phyloP scores from a whole-genome alignment of 2,329 filamentous ascomycete species.

The Xylaria sp. region DNA sequence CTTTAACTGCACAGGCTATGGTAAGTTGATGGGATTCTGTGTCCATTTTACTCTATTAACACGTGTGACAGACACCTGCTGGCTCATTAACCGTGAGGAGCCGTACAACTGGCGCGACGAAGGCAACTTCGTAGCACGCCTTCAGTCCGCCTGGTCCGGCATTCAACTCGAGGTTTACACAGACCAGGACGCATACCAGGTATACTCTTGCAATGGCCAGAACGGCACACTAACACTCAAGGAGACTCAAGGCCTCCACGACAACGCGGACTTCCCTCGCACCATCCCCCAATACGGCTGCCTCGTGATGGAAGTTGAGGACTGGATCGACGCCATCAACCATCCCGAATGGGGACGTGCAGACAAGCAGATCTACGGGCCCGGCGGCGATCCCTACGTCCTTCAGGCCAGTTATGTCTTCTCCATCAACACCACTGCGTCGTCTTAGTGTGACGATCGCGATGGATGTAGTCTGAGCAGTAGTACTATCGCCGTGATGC shows the following conservation, averaged over 20 bases:
- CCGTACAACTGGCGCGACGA: constrained; percentile 71
- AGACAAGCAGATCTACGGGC: constrained; percentile 67
- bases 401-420: constrained; percentile 71
- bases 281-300: constrained; percentile 82
- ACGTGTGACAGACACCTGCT: constrained; percentile 68
- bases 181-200: constrained; percentile 87
- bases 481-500: background rate
- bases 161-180: constrained; percentile 84
- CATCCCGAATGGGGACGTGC: constrained; percentile 84
- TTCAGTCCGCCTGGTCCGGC: constrained; percentile 80
- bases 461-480: constrained; percentile 5
- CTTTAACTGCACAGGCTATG: constrained; percentile 83
- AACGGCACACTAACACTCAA: constrained; percentile 78
- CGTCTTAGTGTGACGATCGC: constrained; percentile 40
- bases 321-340: constrained; percentile 95
- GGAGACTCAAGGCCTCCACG: constrained; percentile 72
- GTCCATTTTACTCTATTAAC: background rate
- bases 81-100: constrained; percentile 70
- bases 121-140: constrained; percentile 67
- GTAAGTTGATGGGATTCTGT: constrained; percentile 55
- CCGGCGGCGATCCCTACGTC: constrained; percentile 69
- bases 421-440: constrained; percentile 56
- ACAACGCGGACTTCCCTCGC: constrained; percentile 64
- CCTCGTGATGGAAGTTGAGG: constrained; percentile 89
- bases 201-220: constrained; percentile 84